Percentiles rank a stretch among this genome's conserved stretches.
Evolutionary conservation across 768 basidiomycete species (phyloP).

Genomic region (Mycena capillaripes): DNA sequence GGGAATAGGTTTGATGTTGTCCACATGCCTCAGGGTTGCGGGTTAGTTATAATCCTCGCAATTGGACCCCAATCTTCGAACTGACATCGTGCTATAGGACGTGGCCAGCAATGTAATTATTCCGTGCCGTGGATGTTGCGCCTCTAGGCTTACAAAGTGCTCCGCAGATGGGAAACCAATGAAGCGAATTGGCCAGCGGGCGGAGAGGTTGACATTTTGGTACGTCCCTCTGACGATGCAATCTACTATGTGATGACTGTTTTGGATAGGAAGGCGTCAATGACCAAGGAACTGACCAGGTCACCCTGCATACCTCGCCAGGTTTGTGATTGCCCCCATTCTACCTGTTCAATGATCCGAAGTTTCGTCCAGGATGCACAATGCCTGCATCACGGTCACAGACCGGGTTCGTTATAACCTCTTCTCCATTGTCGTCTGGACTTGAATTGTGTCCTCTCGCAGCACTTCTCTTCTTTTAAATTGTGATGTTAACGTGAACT

Average conservation of each 20-base stretch:
- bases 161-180: constrained; percentile 61
- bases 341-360: neutral
- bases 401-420: constrained; percentile 57
- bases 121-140: neutral
- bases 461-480: constrained; percentile 47
- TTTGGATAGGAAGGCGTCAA: constrained; percentile 60
- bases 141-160: constrained; percentile 15
- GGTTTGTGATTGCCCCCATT: constrained; percentile 41
- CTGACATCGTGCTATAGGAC: constrained; percentile 37
- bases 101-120: constrained; percentile 59
- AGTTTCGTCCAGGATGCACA: constrained; percentile 52
- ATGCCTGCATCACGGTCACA: constrained; percentile 57
- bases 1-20: constrained; percentile 54
- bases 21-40: constrained; percentile 72
- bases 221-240: neutral
- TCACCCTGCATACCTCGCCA: constrained; percentile 58
- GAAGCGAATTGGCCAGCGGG: constrained; percentile 64
- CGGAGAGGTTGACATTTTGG: constrained; percentile 56
- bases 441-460: neutral
- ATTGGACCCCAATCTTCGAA: neutral
- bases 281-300: constrained; percentile 55
- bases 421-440: neutral
- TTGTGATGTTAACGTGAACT: neutral
- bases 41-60: constrained; percentile 44
- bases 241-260: neutral